phyloP scores from a whole-genome alignment of 2,329 filamentous ascomycete species.

The Penicillium thymicola region DNA sequence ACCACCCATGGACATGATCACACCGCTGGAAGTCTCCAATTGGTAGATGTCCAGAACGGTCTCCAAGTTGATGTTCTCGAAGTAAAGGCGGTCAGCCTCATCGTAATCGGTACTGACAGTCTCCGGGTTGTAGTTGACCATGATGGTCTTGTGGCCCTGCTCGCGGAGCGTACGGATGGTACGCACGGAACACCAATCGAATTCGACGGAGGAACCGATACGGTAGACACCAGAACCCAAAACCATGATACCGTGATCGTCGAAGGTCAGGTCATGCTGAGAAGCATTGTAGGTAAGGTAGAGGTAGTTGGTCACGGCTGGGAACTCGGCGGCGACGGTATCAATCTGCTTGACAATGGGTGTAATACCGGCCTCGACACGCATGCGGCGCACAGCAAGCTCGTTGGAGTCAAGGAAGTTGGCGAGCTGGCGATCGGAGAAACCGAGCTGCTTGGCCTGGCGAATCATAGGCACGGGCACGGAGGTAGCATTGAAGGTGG shows the following conservation, averaged over 20 bases:
- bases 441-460: constrained; percentile 88
- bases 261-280: constrained; percentile 77
- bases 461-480: constrained; percentile 65
- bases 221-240: constrained; percentile 93
- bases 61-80: constrained; percentile 91
- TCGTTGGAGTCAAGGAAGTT: constrained; percentile 95
- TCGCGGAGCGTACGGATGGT: constrained; percentile 87
- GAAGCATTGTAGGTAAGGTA: constrained; percentile 94
- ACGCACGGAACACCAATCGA: constrained; percentile 97
- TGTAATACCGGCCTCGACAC: constrained; percentile 80
- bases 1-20: constrained; percentile 93
- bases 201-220: constrained; percentile 96
- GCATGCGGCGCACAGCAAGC: constrained; percentile 76
- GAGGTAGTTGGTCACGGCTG: constrained; percentile 89
- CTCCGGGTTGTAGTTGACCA: constrained; percentile 93
- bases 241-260: constrained; percentile 93
- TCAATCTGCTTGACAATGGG: constrained; percentile 98
- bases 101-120: constrained; percentile 90
- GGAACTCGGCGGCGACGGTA: constrained; percentile 96
- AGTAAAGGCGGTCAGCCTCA: constrained; percentile 90
- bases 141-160: constrained; percentile 85
- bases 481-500: constrained; percentile 64
- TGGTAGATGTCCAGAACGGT: constrained; percentile 92
- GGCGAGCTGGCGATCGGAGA: constrained; percentile 88
- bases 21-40: constrained; percentile 75